Evolutionary conservation across 1,284 basidiomycete species (phyloP).

Genomic region (Laetiporus sulphureus): DNA sequence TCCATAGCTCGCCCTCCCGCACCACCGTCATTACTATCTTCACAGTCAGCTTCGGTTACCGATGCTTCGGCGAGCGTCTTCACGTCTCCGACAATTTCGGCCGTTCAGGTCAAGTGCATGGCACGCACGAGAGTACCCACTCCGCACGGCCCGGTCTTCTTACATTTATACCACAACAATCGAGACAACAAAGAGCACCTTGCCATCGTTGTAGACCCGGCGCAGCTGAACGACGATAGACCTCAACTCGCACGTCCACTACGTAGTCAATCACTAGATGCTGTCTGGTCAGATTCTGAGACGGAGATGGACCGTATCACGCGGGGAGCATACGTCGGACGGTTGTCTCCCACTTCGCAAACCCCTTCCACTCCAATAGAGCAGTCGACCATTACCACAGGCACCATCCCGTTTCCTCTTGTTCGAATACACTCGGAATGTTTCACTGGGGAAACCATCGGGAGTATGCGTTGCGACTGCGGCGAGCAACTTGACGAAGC

Average conservation of each 20-base stretch:
- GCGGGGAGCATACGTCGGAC: constrained; percentile 90
- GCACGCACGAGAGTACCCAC: constrained; percentile 97
- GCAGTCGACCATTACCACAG: constrained; percentile 16
- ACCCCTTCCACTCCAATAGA: constrained; percentile 42
- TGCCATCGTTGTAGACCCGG: constrained; percentile 92
- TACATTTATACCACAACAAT: constrained; percentile 94
- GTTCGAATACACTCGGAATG: constrained; percentile 98
- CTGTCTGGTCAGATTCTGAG: constrained; percentile 81
- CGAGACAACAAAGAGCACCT: constrained; percentile 92
- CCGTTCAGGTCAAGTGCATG: constrained; percentile 81
- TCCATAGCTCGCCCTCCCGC: constrained; percentile 1
- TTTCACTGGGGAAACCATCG: constrained; percentile 97
- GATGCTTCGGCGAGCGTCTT: constrained; percentile 1
- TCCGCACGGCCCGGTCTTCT: constrained; percentile 89
- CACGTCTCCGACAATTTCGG: constrained; percentile 9
- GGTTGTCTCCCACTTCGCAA: constrained; percentile 58
- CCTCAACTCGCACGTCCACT: constrained; percentile 48
- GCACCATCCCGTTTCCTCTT: constrained; percentile 64
- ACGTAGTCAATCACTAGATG: constrained; percentile 79
- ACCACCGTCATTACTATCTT: constrained; percentile 5
- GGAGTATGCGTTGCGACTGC: constrained; percentile 98
- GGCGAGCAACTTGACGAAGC: constrained; percentile 98
- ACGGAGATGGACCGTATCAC: constrained; percentile 92
- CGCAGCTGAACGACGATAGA: constrained; percentile 52
- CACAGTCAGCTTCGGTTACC: constrained; percentile 4